Evolutionary conservation across 176 grass and related monocot species (phyloP).

Genomic region (Thalia dealbata): DNA sequence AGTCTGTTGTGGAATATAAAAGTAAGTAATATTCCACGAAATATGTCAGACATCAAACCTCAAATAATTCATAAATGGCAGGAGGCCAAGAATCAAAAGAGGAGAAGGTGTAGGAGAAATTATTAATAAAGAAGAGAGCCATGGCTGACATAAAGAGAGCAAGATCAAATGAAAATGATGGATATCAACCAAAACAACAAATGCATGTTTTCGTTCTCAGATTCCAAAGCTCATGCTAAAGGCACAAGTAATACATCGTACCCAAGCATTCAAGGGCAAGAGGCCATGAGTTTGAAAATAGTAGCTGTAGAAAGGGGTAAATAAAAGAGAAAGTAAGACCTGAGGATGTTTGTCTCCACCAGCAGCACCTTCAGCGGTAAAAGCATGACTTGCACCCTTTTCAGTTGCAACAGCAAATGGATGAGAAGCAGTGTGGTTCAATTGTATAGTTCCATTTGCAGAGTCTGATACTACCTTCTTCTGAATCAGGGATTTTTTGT

Average conservation of each 20-base stretch:
- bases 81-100: neutral
- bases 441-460: slow-evolving; percentile 14
- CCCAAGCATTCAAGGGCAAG: neutral
- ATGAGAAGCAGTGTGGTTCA: slow-evolving; percentile 20
- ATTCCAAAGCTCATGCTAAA: neutral
- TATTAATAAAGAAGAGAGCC: too few relatives aligned
- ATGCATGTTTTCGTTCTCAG: too few relatives aligned
- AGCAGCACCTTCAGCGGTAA: slow-evolving; percentile 3
- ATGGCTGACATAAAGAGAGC: too few relatives aligned
- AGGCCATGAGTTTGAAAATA: neutral
- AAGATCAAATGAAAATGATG: neutral
- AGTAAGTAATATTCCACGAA: neutral
- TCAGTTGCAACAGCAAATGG: slow-evolving; percentile 23
- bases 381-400: slow-evolving; percentile 15
- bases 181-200: neutral
- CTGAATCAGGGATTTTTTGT: slow-evolving; percentile 27
- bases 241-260: neutral
- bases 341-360: slow-evolving; percentile 22
- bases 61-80: neutral
- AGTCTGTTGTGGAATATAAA: neutral
- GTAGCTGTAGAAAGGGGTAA: neutral
- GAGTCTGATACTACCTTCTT: slow-evolving; percentile 20
- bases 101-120: neutral
- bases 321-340: neutral
- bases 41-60: neutral